These are phyloP conservation scores for Macroventuria anomochaeta DNA, from an alignment of 2,329 filamentous ascomycete species.

Conservation along the genomic window DNA sequence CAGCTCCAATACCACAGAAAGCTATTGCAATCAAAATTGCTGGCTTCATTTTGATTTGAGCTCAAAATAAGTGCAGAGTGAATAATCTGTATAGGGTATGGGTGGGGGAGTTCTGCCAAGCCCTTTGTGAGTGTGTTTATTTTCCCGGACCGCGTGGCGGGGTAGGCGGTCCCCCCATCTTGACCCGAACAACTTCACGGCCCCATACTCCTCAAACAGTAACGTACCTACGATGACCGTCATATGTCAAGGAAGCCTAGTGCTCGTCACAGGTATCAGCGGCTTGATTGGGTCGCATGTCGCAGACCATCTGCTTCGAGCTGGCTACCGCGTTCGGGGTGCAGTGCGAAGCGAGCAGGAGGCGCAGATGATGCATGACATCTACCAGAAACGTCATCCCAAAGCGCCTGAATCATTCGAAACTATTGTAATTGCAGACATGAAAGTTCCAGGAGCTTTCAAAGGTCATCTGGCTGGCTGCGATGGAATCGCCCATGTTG, in stretches of 20 bases:
- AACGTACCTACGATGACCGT: constrained; percentile 2
- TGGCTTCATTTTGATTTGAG: too few relatives aligned
- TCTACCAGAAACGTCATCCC: background rate
- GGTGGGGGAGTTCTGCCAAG: too few relatives aligned
- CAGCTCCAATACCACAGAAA: too few relatives aligned
- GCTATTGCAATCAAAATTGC: too few relatives aligned
- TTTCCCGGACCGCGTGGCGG: too few relatives aligned
- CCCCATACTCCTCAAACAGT: too few relatives aligned
- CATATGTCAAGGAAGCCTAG: constrained; percentile 25
- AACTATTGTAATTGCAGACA: background rate
- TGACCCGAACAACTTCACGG: too few relatives aligned
- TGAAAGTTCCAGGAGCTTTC: constrained; percentile 2
- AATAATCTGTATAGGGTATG: too few relatives aligned
- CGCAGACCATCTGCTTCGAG: constrained; percentile 38
- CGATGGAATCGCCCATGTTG: constrained; percentile 1
- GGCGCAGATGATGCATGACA: background rate
- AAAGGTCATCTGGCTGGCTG: constrained; percentile 1
- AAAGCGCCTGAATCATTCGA: background rate
- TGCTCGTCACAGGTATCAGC: constrained; percentile 43
- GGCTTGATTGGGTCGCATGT: constrained; percentile 43
- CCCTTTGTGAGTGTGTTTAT: too few relatives aligned
- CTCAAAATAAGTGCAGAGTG: too few relatives aligned
- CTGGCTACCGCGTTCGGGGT: constrained; percentile 43
- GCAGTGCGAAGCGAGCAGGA: constrained; percentile 30
- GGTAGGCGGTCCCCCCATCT: too few relatives aligned